Base-by-base conservation (phyloP, 768 basidiomycete genomes). In the Steccherinum ochraceum region DNA sequence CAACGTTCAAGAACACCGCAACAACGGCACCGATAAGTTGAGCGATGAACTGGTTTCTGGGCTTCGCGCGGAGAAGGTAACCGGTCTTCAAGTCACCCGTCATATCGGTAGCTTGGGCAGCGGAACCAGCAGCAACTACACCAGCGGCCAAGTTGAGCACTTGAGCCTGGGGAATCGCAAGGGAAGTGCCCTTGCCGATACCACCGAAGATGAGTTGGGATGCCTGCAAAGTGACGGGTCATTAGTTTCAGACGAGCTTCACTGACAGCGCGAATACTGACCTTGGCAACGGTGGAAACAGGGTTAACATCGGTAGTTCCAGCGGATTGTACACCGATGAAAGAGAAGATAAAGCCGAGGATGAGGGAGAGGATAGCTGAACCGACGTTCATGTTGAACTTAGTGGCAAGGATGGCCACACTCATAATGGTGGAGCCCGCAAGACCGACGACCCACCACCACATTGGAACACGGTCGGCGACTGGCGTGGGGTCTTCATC, bases 1-100 rank as follows among this genome's bases (percentile, higher is more conserved):
- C 81, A 4, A 72, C 70, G 49, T 71, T 72, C 63, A 84, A 67
- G 72, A 85, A 83, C 26, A 82, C 69, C 19, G 83, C 75, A 45
- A 83, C 77, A 50, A 80, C 68, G 19, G 81, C 69, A 47, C 83
- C 82, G 53, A 68, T 71, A 2, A 82, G 66, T 64, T 82, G 81
- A 21, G 77, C 80, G 53, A 79, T 68, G 59, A 84, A 84, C 66
- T 84, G 78, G 63, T 79, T 78, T 50, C 66, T 73, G 35, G 83
- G 83, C 57, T 81, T 83, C 12, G 81, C 77, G 46, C 83, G 71
- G 21, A 84, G 73, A 52, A 85, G 78, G 62, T 83, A 83, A 53
- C 80, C 80, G n/a, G 84, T 80, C 67, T 84, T 83, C 57, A 84
- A 63, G 61, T 85, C 83, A 50, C 81, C 76, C 43, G 77, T 78